Evolutionary conservation across 331 rosid species (phyloP).

Genomic region (Malus hybrid): DNA sequence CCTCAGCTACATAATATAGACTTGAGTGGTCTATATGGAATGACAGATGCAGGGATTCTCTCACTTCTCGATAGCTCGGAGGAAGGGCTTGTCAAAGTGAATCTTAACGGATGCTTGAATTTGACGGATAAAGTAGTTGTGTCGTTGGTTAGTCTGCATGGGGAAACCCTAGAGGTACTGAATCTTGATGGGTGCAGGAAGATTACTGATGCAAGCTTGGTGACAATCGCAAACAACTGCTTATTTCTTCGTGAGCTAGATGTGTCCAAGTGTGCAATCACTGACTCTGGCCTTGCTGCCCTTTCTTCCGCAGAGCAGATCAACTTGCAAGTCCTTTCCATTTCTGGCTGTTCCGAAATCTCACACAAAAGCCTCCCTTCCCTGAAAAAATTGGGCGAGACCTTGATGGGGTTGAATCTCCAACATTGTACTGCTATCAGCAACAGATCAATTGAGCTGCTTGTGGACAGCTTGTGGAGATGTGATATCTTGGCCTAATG

Average conservation of each 20-base stretch:
- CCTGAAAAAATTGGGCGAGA: constrained; percentile 58
- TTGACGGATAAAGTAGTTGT: constrained; percentile 54
- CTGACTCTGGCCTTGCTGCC: constrained; percentile 46
- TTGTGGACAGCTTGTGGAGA: constrained; percentile 72
- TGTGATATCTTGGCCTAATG: constrained; percentile 70
- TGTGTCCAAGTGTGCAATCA: constrained; percentile 56
- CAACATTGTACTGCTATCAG: constrained; percentile 61
- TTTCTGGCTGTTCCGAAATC: constrained; percentile 65
- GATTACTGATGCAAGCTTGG: constrained; percentile 66
- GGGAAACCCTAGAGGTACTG: constrained; percentile 60
- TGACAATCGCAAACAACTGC: constrained; percentile 55
- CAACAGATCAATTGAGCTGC: constrained; percentile 42
- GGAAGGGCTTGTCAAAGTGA: constrained; percentile 66
- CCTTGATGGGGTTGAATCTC: constrained; percentile 72
- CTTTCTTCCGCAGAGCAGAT: constrained; percentile 52
- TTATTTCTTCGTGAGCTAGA: constrained; percentile 73
- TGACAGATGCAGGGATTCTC: constrained; percentile 73
- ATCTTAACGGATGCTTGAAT: constrained; percentile 76
- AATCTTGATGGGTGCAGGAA: constrained; percentile 86
- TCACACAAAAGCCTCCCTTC: constrained; percentile 51
- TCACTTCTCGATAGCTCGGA: constrained; percentile 54
- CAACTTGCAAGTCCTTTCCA: constrained; percentile 67
- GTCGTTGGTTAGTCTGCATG: constrained; percentile 60
- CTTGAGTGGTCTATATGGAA: constrained; percentile 65
- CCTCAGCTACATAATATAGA: constrained; percentile 70